A percentile compares a stretch with the other conserved stretches of the same genome.
These are phyloP conservation scores for Boletus rex-veris DNA, from an alignment of 768 basidiomycete species.

Conservation along the genomic window DNA sequence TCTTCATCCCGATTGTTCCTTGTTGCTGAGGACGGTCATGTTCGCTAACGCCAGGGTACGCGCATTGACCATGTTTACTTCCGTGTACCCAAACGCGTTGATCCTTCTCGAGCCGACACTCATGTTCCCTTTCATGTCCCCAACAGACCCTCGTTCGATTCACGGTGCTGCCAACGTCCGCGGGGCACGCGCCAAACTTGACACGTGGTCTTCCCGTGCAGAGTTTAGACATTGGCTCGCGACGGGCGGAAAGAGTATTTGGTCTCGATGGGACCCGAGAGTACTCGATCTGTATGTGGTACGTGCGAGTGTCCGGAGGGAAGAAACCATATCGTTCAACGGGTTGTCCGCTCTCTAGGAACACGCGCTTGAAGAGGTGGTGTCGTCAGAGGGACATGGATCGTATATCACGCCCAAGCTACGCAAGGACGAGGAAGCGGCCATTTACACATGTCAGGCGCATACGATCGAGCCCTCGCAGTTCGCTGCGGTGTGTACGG, in stretches of 20 bases:
- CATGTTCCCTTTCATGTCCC: constrained; percentile 30
- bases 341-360: constrained; percentile 11
- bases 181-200: constrained; percentile 24
- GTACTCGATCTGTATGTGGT: constrained; percentile 25
- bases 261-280: constrained; percentile 25
- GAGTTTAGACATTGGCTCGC: constrained; percentile 19
- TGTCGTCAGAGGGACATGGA: constrained; percentile 1
- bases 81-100: constrained; percentile 12
- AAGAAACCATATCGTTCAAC: not conserved
- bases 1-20: not conserved
- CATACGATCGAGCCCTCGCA: constrained; percentile 27
- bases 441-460: constrained; percentile 20
- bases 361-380: constrained; percentile 23
- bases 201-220: constrained; percentile 25
- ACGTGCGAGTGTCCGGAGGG: not conserved
- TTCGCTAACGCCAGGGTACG: constrained; percentile 11
- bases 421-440: constrained; percentile 31
- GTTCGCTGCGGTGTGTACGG: constrained; percentile 17
- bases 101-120: constrained; percentile 31
- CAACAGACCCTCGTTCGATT: constrained; percentile 26
- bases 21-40: not conserved
- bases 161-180: constrained; percentile 31
- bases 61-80: constrained; percentile 16
- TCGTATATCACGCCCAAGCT: constrained; percentile 18
- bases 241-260: constrained; percentile 12